Evolutionary conservation across 148 eudicot species (phyloP).

Genomic region (Tetragonia tetragonoides): DNA sequence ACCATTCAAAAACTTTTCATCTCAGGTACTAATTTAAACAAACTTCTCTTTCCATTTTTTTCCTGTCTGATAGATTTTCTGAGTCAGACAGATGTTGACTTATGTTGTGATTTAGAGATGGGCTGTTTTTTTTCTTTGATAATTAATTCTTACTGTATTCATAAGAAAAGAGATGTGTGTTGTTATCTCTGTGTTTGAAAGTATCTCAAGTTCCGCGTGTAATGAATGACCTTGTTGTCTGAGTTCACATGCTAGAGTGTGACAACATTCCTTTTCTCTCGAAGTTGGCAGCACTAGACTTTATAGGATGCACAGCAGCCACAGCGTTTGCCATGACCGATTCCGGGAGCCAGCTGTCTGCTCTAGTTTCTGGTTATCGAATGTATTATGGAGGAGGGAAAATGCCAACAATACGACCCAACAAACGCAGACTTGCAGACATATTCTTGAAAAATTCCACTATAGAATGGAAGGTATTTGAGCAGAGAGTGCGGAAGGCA

Average conservation of each 20-base stretch:
- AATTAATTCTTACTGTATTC: neutral
- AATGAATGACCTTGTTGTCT: neutral
- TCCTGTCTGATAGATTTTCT: neutral
- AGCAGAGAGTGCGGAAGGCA: conserved; percentile 82
- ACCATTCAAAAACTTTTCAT: conserved; percentile 84
- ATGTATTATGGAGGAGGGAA: conserved; percentile 86
- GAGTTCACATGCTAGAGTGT: neutral
- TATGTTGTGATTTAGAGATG: neutral
- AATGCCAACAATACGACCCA: conserved; percentile 90
- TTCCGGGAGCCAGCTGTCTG: conserved; percentile 94
- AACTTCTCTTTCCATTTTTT: neutral
- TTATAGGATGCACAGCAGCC: conserved; percentile 83
- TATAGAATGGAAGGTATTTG: conserved; percentile 87
- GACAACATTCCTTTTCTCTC: conserved; percentile 8
- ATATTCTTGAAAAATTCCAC: conserved; percentile 80
- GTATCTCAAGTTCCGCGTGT: neutral
- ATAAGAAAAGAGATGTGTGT: neutral
- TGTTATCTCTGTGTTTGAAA: neutral
- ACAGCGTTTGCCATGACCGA: conserved; percentile 95
- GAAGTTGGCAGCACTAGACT: conserved; percentile 96
- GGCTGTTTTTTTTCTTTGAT: neutral
- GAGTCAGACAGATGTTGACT: neutral
- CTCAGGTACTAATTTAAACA: conserved; percentile 56
- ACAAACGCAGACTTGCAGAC: conserved; percentile 91
- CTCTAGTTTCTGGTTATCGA: conserved; percentile 81